Base-by-base conservation (phyloP, 2,329 filamentous ascomycete genomes). In the Fusarium keratoplasticum region DNA sequence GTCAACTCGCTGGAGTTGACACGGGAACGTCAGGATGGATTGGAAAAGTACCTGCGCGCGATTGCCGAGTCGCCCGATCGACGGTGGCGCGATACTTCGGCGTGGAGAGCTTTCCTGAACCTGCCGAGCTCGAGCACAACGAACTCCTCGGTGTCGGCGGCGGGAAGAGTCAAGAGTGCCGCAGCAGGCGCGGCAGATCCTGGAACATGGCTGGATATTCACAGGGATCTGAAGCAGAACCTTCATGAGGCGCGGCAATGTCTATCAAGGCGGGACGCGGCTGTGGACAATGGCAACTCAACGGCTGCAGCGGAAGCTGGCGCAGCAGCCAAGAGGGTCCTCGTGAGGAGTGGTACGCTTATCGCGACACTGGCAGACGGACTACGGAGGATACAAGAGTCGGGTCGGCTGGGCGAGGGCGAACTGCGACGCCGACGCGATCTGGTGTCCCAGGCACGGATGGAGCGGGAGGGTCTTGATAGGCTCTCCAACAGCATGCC, bases 381-480 rank as follows among this genome's bases (percentile, higher is more conserved):
- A 0, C 81, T 96, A 69, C 85, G 85, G 69, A 82, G 83, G 33
- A 87, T 92, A 80, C 86, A 87, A 73, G 88, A 91, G 36, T 80
- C 81, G 2, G 86, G 84, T 59, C 77, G 89, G 71, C 79, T 96
- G 1, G 93, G 93, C 5, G 92, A 94, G 4, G 94, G 94, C 18
- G 94, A 96, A 84, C 83, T 95, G 36, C 86, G 93, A 52, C 85
- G 94, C 8, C 85, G 94, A 59, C 87, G 90, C 66, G 94, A 96
- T 81, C 84, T 96, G 71, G 83, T 96, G 5, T 88, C 89, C 1
- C 88, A 91, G 14, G 92, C 92, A 8, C 87, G 89, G 76, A 92
- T 93, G 77, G 94, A 96, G 82, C 89, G 91, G 66, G 93, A 96
- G 65, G 92, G 92, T 4, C 84, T 96, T 20, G 94, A 96, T 76